phyloP scores from a whole-genome alignment of 139 green algal species.

The Microglena sp. region DNA sequence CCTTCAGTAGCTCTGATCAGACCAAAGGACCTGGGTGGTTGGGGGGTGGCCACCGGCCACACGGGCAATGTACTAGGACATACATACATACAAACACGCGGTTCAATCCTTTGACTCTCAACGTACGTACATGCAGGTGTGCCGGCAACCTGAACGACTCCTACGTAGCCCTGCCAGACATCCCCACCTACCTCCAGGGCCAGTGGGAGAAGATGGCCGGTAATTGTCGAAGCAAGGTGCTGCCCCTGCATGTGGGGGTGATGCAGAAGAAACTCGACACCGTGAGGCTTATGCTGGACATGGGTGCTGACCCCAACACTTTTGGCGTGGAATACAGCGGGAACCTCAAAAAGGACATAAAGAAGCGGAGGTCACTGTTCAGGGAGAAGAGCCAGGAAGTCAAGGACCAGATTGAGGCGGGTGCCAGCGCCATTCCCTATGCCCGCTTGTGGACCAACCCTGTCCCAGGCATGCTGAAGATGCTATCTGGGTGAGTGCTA shows the following conservation, averaged over 20 bases:
- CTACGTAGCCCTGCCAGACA: conserved; percentile 21
- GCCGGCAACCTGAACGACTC: conserved; percentile 11
- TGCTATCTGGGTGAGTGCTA: too few relatives aligned
- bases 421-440: too few relatives aligned
- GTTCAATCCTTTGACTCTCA: too few relatives aligned
- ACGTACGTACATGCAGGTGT: too few relatives aligned
- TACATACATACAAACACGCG: too few relatives aligned
- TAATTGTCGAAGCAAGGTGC: not conserved
- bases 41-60: too few relatives aligned
- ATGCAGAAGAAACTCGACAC: conserved; percentile 18
- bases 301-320: conserved; percentile 25
- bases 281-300: conserved; percentile 23
- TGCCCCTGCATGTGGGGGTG: conserved; percentile 18
- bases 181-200: conserved; percentile 19
- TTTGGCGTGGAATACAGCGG: conserved; percentile 12
- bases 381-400: conserved; percentile 1
- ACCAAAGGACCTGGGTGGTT: too few relatives aligned
- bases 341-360: not conserved
- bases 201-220: conserved; percentile 21
- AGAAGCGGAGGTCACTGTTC: conserved; percentile 1
- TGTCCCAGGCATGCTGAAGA: too few relatives aligned
- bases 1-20: too few relatives aligned
- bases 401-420: not conserved
- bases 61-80: too few relatives aligned
- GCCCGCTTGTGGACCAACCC: too few relatives aligned